Evolutionary conservation across 805 yeast species (phyloP).

Genomic region (Candida insectorum): DNA sequence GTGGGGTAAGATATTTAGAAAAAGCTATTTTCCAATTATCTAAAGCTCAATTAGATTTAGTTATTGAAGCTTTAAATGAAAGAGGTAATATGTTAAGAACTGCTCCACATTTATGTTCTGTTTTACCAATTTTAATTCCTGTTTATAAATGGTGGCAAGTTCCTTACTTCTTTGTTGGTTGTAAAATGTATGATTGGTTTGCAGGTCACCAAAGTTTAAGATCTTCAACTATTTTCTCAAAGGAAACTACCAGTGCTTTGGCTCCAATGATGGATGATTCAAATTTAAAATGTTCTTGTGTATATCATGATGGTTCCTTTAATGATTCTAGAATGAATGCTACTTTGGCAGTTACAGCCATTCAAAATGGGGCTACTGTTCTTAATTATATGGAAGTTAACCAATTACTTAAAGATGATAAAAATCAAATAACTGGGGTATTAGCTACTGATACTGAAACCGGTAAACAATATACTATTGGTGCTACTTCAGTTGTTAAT

Average conservation of each 20-base stretch:
- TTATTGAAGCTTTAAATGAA: constrained; percentile 26
- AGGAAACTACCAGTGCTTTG: constrained; percentile 60
- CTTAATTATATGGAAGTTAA: constrained; percentile 82
- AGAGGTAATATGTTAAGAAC: constrained; percentile 74
- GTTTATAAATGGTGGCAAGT: constrained; percentile 94
- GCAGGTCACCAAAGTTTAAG: constrained; percentile 88
- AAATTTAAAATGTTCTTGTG: constrained; percentile 82
- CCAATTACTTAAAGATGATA: constrained; percentile 62
- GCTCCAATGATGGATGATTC: constrained; percentile 85
- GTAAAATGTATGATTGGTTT: constrained; percentile 86
- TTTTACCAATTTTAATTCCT: constrained; percentile 94
- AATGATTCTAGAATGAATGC: constrained; percentile 91
- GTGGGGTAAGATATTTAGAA: constrained; percentile 93
- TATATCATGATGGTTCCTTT: constrained; percentile 93
- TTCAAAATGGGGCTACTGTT: constrained; percentile 83
- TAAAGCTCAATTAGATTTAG: constrained; percentile 62
- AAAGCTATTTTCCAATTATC: constrained; percentile 92
- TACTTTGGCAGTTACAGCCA: constrained; percentile 80
- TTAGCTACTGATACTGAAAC: constrained; percentile 70
- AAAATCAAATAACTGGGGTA: constrained; percentile 68
- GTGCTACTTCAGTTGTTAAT: constrained; percentile 74
- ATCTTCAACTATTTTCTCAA: constrained; percentile 68
- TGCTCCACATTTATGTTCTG: constrained; percentile 86
- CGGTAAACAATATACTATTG: constrained; percentile 56
- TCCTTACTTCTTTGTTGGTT: constrained; percentile 90